Conservation (phyloP, 1,139 yeast genomes). For the Debaryomyces udenii region DNA sequence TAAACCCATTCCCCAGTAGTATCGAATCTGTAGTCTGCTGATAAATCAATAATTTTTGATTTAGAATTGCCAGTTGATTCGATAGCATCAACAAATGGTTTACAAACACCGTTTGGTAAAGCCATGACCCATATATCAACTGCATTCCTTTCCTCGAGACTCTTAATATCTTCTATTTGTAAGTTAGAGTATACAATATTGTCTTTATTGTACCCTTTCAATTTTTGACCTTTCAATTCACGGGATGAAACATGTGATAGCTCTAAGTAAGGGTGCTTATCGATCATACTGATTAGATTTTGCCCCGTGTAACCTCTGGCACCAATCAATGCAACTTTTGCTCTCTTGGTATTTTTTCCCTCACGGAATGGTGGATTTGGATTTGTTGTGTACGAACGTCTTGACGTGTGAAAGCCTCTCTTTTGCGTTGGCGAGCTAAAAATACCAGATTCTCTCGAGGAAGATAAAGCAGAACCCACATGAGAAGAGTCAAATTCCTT, state of each 20-base stretch:
- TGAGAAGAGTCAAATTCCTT: conserved; percentile 56
- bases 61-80: conserved; percentile 60
- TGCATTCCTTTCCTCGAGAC: conserved; percentile 71
- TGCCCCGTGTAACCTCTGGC: conserved; percentile 99
- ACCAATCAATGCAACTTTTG: conserved; percentile 90
- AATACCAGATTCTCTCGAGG: conserved; percentile 44
- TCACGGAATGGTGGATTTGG: conserved; percentile 74
- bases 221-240: conserved; percentile 84
- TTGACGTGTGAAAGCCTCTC: conserved; percentile 40
- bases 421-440: conserved; percentile 42
- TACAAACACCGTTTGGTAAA: conserved; percentile 95
- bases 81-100: conserved; percentile 94
- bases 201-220: conserved; percentile 82
- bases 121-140: conserved; percentile 99
- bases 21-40: conserved; percentile 96
- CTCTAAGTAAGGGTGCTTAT: conserved; percentile 84
- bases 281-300: conserved; percentile 83
- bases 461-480: conserved; percentile 41
- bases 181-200: conserved; percentile 82
- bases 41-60: conserved; percentile 85
- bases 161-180: conserved; percentile 81
- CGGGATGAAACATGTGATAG: conserved; percentile 93
- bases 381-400: conserved; percentile 35
- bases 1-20: conserved; percentile 85
- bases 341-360: conserved; percentile 61